Conservation (phyloP, 768 basidiomycete genomes). For the Agrocybe chaxingu region DNA sequence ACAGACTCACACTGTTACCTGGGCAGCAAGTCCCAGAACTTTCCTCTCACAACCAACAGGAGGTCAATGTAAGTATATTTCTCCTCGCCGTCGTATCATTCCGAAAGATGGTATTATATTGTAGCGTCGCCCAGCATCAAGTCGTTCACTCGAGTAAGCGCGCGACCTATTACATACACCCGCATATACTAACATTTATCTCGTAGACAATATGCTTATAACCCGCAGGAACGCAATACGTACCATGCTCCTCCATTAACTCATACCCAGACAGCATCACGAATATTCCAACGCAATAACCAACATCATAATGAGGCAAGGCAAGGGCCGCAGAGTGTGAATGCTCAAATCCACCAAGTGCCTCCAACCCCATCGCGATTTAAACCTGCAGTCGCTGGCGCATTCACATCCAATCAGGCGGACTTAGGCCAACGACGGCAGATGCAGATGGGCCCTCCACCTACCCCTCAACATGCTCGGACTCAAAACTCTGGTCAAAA, state of each 20-base stretch:
- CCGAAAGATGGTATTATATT: neutral
- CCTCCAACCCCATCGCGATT: conserved; percentile 15
- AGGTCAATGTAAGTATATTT: conserved; percentile 7
- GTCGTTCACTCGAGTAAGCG: conserved; percentile 29
- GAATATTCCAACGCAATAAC: conserved; percentile 32
- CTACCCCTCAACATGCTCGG: conserved; percentile 41
- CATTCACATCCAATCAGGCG: conserved; percentile 5
- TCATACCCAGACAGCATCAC: conserved; percentile 39
- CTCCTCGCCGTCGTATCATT: neutral
- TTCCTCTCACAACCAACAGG: conserved; percentile 23
- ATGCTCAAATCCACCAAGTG: conserved; percentile 1
- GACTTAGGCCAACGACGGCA: conserved; percentile 19
- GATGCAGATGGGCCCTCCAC: conserved; percentile 50
- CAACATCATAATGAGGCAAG: conserved; percentile 10
- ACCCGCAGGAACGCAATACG: conserved; percentile 42
- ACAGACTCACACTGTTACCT: conserved; percentile 65
- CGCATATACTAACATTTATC: conserved; percentile 18
- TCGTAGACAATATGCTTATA: conserved; percentile 67
- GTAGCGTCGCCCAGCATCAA: conserved; percentile 45
- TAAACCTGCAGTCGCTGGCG: conserved; percentile 9
- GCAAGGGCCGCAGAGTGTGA: conserved; percentile 9
- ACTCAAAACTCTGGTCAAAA: conserved; percentile 14
- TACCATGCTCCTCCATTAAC: conserved; percentile 34
- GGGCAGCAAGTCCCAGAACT: conserved; percentile 51
- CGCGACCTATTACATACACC: neutral